These are phyloP conservation scores for Backusella australiensis DNA, from an alignment of 192 early-diverging fungal genomes.

Conservation along the genomic window DNA sequence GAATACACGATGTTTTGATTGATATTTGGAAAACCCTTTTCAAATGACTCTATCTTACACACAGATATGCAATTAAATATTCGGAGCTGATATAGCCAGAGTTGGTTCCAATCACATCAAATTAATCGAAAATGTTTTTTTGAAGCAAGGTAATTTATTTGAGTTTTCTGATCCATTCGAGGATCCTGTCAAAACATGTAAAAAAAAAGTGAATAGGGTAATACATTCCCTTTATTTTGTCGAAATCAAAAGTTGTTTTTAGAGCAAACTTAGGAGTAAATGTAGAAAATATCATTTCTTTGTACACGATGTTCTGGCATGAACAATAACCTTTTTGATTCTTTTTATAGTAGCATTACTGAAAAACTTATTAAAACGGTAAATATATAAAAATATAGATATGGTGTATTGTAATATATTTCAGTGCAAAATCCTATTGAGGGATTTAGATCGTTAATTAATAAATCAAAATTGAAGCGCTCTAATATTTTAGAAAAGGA, in stretches of 20 bases:
- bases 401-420: background rate
- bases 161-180: no score
- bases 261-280: background rate
- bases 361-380: background rate
- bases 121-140: no score
- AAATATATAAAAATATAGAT: background rate
- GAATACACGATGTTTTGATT: no score
- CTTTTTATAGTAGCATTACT: background rate
- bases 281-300: background rate
- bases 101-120: no score
- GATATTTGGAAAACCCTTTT: no score
- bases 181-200: no score
- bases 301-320: background rate
- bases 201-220: background rate
- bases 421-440: background rate
- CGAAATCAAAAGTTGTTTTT: background rate
- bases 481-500: background rate
- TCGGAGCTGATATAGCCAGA: no score
- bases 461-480: background rate
- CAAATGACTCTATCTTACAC: no score
- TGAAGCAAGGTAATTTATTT: no score
- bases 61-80: no score
- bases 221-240: background rate
- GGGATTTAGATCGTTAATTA: background rate
- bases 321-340: background rate